Conservation (phyloP, 495 filamentous ascomycete species). For the Annulohypoxylon maeteangense region DNA sequence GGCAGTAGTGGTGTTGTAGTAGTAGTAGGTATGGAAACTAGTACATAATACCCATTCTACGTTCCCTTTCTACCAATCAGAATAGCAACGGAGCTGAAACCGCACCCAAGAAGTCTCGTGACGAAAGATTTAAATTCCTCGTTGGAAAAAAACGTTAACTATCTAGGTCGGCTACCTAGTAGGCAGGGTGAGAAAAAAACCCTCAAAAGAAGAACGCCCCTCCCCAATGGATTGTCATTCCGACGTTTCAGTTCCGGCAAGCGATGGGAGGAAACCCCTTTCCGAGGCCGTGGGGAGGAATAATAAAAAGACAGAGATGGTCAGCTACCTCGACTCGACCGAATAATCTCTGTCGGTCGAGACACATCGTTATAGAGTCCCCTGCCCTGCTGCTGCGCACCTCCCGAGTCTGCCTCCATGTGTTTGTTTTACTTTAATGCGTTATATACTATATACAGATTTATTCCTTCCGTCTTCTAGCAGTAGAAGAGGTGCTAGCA, state of each 20-base stretch:
- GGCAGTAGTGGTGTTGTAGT: background rate
- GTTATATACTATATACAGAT: constrained; percentile 25
- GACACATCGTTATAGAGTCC: background rate
- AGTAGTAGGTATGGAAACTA: constrained; percentile 26
- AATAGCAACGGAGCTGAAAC: constrained; percentile 10
- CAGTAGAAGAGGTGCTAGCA: background rate
- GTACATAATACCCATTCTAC: too few relatives aligned
- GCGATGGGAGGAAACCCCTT: background rate
- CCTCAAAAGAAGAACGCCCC: constrained; percentile 7
- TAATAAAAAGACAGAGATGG: constrained; percentile 13
- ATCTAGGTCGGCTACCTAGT: background rate
- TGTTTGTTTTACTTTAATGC: background rate
- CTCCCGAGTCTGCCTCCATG: background rate
- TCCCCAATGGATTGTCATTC: constrained; percentile 33
- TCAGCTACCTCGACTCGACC: background rate
- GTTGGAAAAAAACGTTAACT: background rate
- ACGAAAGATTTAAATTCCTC: constrained; percentile 10
- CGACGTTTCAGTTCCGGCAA: constrained; percentile 29
- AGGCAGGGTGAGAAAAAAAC: background rate
- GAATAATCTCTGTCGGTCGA: background rate
- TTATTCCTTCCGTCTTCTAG: constrained; percentile 1
- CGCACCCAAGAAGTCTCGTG: background rate
- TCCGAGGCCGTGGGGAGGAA: background rate
- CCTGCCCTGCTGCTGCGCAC: background rate
- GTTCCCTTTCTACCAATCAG: constrained; percentile 23